These are phyloP conservation scores for Geotrichum klebahnii DNA, from an alignment of 1,139 yeast species.

Conservation along the genomic window DNA sequence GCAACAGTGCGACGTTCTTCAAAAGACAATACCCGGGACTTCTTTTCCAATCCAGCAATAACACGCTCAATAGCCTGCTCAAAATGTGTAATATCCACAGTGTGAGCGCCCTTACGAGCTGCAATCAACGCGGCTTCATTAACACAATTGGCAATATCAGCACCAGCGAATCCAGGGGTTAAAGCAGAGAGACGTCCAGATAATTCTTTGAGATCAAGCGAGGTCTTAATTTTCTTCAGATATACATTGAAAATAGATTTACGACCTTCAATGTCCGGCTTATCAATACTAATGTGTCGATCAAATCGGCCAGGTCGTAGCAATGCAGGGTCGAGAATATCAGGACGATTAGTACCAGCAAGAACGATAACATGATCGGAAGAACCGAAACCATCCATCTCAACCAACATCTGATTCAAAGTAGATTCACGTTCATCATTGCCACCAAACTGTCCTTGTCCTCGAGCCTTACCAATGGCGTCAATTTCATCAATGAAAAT, in stretches of 20 bases:
- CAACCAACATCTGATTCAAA: conserved; percentile 87
- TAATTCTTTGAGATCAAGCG: conserved; percentile 50
- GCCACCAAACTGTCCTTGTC: conserved; percentile 77
- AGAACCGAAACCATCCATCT: conserved; percentile 93
- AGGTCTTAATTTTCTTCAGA: conserved; percentile 60
- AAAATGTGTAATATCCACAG: conserved; percentile 71
- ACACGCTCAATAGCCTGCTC: conserved; percentile 97
- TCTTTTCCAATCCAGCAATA: conserved; percentile 91
- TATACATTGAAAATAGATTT: conserved; percentile 87
- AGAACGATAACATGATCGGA: conserved; percentile 90
- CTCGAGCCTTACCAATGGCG: conserved; percentile 94
- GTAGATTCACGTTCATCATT: conserved; percentile 97
- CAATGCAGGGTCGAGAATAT: conserved; percentile 84
- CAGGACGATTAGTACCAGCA: conserved; percentile 96
- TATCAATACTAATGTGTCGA: conserved; percentile 84
- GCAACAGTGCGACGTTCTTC: conserved; percentile 90
- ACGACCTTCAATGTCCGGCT: conserved; percentile 90
- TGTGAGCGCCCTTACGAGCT: conserved; percentile 69
- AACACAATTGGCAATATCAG: conserved; percentile 94
- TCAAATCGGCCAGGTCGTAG: conserved; percentile 97
- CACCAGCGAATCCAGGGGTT: conserved; percentile 97
- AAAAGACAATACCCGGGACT: conserved; percentile 74
- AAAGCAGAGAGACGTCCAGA: conserved; percentile 88
- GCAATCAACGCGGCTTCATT: conserved; percentile 97
- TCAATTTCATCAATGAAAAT: conserved; percentile 96